A percentile compares a stretch with the other conserved stretches of the same genome.
These are phyloP conservation scores for Rhypophila decipiens DNA, from an alignment of 495 filamentous ascomycete species.

Conservation along the genomic window DNA sequence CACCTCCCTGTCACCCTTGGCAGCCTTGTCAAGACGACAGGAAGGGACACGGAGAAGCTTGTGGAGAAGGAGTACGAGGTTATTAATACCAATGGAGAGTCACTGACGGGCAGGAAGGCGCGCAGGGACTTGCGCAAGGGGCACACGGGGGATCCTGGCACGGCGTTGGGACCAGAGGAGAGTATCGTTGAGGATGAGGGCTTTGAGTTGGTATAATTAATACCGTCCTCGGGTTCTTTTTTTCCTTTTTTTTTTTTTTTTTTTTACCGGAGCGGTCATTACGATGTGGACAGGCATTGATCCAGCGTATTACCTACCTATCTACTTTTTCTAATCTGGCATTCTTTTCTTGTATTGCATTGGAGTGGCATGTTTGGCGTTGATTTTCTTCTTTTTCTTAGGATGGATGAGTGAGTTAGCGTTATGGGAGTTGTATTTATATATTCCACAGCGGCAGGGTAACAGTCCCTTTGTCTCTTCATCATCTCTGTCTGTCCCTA, in stretches of 20 bases:
- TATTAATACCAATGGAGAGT: constrained; percentile 37
- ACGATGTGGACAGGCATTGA: no score
- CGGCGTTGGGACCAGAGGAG: not conserved
- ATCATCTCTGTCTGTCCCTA: no score
- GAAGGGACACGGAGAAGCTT: constrained; percentile 37
- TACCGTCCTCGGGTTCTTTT: no score
- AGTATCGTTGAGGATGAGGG: constrained; percentile 34
- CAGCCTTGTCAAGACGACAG: constrained; percentile 36
- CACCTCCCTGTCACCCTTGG: constrained; percentile 33
- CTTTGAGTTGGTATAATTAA: constrained; percentile 37
- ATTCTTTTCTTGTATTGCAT: no score
- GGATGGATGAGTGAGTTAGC: no score
- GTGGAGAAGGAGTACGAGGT: constrained; percentile 45
- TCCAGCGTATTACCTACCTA: no score
- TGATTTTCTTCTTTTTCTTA: no score
- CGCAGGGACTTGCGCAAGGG: constrained; percentile 29
- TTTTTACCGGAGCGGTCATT: not conserved
- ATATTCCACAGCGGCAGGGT: no score
- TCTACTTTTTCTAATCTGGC: no score
- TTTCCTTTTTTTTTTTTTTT: not conserved
- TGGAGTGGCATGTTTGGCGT: no score
- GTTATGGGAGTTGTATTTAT: no score
- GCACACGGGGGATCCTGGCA: constrained; percentile 1
- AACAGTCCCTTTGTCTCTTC: no score
- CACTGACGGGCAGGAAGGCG: constrained; percentile 37